Evolutionary conservation across 2,329 filamentous ascomycete genomes (phyloP).

Genomic region (Colletotrichum neosansevieriae): DNA sequence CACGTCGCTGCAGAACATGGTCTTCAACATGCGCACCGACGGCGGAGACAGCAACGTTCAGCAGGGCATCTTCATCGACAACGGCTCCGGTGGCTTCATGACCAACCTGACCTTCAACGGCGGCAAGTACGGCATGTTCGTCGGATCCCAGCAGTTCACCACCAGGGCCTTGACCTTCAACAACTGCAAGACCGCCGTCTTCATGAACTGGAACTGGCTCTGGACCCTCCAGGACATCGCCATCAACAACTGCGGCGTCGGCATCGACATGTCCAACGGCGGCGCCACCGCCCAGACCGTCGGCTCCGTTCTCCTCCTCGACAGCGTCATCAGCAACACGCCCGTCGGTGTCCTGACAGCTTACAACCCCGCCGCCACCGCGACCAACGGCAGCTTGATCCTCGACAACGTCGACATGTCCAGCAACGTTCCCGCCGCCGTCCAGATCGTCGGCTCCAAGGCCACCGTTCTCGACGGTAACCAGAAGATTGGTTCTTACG

Average conservation of each 20-base stretch:
- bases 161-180: constrained; percentile 87
- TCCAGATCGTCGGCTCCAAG: constrained; percentile 69
- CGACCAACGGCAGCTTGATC: constrained; percentile 84
- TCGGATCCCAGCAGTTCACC: constrained; percentile 91
- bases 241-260: constrained; percentile 81
- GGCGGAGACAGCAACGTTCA: constrained; percentile 74
- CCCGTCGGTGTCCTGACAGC: constrained; percentile 81
- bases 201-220: constrained; percentile 93
- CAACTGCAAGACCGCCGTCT: constrained; percentile 84
- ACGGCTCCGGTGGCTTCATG: constrained; percentile 87
- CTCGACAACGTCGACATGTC: constrained; percentile 91
- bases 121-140: constrained; percentile 80
- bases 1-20: constrained; percentile 83
- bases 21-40: constrained; percentile 82
- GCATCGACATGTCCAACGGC: constrained; percentile 81
- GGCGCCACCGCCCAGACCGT: constrained; percentile 76
- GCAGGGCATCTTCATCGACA: constrained; percentile 86
- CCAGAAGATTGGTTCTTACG: constrained; percentile 76
- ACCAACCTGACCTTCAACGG: constrained; percentile 86
- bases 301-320: constrained; percentile 85
- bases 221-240: constrained; percentile 83
- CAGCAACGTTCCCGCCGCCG: constrained; percentile 73
- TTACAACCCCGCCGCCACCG: constrained; percentile 71
- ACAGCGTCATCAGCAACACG: constrained; percentile 83
- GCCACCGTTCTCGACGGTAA: constrained; percentile 76